These are phyloP conservation scores for Xylaria castorea DNA, from an alignment of 495 filamentous ascomycete species.

Conservation along the genomic window DNA sequence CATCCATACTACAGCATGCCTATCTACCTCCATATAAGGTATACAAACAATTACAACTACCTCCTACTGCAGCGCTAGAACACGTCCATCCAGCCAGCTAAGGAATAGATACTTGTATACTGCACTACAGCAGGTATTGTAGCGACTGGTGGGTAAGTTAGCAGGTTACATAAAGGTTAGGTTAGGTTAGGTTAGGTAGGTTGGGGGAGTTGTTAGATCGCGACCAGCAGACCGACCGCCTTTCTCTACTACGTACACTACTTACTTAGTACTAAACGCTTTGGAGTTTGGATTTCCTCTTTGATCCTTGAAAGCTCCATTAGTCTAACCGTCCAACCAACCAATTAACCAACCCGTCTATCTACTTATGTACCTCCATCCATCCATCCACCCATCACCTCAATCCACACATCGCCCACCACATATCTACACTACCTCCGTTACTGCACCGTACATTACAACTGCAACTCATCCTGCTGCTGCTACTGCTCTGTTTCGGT, in stretches of 20 bases:
- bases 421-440: constrained; percentile 17
- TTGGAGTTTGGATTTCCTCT: constrained; percentile 19
- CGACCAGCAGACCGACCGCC: constrained; percentile 17
- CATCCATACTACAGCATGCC: neutral
- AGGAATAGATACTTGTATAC: too few species aligned
- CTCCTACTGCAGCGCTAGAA: neutral
- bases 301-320: constrained; percentile 19
- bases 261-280: constrained; percentile 1
- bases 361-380: neutral
- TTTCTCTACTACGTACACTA: neutral
- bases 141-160: neutral
- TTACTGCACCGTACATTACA: neutral
- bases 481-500: neutral
- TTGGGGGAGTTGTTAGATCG: neutral
- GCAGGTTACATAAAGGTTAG: neutral
- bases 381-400: constrained; percentile 7
- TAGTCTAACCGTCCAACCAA: neutral
- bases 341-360: constrained; percentile 5
- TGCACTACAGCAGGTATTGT: neutral
- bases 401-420: constrained; percentile 22
- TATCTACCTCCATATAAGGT: neutral
- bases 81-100: too few species aligned
- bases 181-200: neutral
- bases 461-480: constrained; percentile 2
- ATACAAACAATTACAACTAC: too few species aligned